A percentile compares a stretch with the other conserved stretches of the same genome.
phyloP scores from a whole-genome alignment of 106 monocot species.

The Hemerocallis citrina region DNA sequence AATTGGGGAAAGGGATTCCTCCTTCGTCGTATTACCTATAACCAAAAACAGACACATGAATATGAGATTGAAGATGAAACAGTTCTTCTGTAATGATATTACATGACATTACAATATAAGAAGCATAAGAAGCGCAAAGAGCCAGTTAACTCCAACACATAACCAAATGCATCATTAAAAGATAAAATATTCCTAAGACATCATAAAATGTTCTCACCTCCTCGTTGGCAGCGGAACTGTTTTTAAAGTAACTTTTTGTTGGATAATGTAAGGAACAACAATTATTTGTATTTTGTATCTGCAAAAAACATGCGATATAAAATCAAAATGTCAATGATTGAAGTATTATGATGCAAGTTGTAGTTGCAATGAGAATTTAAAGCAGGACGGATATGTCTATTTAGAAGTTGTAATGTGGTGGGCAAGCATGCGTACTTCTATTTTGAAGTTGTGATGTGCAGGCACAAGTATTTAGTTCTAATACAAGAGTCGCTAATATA shows the following conservation, averaged over 20 bases:
- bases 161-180: background rate
- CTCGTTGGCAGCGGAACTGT: constrained; percentile 11
- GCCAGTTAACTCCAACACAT: background rate
- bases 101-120: background rate
- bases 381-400: too few species aligned
- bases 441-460: background rate
- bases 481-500: background rate
- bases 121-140: background rate
- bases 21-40: constrained; percentile 21
- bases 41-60: background rate
- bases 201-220: constrained; percentile 14
- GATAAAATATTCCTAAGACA: background rate
- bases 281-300: constrained; percentile 20
- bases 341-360: too few species aligned
- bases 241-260: constrained; percentile 16
- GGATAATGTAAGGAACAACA: constrained; percentile 6
- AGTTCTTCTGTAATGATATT: background rate
- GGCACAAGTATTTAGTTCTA: background rate
- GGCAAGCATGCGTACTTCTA: too few species aligned
- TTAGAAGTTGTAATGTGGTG: too few species aligned
- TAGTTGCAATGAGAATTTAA: background rate
- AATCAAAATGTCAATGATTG: too few species aligned
- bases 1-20: constrained; percentile 9
- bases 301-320: too few species aligned
- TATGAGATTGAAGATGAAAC: background rate